A percentile compares a stretch with the other conserved stretches of the same genome.
Conservation (phyloP, 345 rosid species). For the Rhodamnia rubescens region DNA sequence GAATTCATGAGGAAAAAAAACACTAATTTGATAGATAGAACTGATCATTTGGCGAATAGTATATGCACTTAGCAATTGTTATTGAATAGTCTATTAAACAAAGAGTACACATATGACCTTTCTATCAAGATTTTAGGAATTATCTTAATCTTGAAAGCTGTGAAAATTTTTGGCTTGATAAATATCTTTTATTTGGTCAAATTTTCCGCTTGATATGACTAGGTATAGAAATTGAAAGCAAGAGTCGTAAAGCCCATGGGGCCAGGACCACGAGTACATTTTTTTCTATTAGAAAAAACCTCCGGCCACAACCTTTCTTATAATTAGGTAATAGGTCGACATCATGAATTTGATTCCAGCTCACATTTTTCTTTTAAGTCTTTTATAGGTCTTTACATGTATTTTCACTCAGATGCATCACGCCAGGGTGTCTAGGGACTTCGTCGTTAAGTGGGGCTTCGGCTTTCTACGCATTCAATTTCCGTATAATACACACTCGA, state of each 20-base stretch:
- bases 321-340: background rate
- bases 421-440: background rate
- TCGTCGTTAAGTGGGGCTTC: background rate
- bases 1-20: background rate
- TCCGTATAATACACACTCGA: too few species aligned
- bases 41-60: background rate
- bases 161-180: background rate
- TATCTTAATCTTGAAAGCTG: background rate
- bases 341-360: background rate
- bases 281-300: background rate
- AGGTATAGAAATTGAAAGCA: background rate
- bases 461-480: background rate
- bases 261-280: background rate
- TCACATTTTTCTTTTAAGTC: background rate
- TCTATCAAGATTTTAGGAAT: background rate
- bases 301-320: background rate
- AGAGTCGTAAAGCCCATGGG: background rate
- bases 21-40: background rate
- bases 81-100: background rate
- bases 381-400: background rate
- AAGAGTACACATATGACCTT: background rate
- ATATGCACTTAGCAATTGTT: background rate
- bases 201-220: background rate
- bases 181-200: too few species aligned
- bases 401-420: background rate